phyloP scores from a whole-genome alignment of 345 rosid species.

The Camelina hispida region DNA sequence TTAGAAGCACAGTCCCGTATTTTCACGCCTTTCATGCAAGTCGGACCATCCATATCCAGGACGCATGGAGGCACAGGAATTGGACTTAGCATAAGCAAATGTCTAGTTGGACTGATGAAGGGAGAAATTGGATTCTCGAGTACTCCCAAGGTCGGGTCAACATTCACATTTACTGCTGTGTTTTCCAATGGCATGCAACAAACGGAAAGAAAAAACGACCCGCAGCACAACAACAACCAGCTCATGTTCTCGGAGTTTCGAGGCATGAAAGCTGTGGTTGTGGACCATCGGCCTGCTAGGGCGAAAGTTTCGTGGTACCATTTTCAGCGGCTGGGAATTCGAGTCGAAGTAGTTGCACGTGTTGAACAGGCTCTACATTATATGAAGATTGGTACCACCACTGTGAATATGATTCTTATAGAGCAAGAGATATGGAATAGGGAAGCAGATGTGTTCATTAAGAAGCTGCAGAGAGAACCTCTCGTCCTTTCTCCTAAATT shows the following conservation, averaged over 20 bases:
- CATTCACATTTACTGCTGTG: constrained; percentile 90
- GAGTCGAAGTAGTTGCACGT: constrained; percentile 62
- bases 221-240: constrained; percentile 52
- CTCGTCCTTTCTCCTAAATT: constrained; percentile 51
- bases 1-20: constrained; percentile 81
- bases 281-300: constrained; percentile 74
- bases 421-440: constrained; percentile 89
- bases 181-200: constrained; percentile 57
- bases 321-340: constrained; percentile 77
- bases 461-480: constrained; percentile 47
- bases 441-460: constrained; percentile 58
- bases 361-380: constrained; percentile 53
- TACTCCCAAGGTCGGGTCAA: constrained; percentile 78
- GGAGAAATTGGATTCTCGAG: constrained; percentile 94
- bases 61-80: constrained; percentile 96
- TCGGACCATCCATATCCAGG: constrained; percentile 85
- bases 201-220: constrained; percentile 54
- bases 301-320: constrained; percentile 83
- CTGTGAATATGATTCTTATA: constrained; percentile 63
- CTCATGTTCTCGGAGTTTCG: constrained; percentile 58
- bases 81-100: constrained; percentile 97
- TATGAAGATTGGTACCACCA: constrained; percentile 43
- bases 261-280: constrained; percentile 77
- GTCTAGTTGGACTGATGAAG: constrained; percentile 85
- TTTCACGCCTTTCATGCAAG: constrained; percentile 97